These are phyloP conservation scores for Aspergillus clavatus DNA, from an alignment of 2,329 filamentous ascomycete genomes.

Conservation along the genomic window DNA sequence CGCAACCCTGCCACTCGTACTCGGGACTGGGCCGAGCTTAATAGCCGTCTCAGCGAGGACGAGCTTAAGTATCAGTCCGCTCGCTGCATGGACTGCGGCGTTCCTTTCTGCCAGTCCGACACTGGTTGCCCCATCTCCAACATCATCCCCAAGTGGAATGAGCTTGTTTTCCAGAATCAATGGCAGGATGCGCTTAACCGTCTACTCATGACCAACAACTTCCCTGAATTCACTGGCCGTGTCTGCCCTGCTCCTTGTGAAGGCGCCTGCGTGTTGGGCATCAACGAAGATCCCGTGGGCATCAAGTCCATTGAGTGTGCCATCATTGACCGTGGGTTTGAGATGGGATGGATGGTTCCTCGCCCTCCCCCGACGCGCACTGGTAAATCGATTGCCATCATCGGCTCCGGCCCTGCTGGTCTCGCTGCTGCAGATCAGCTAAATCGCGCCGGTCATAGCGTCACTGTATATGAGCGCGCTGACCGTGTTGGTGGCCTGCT, in stretches of 20 bases:
- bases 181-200: slow-evolving; percentile 91
- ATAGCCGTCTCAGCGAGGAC: slow-evolving; percentile 80
- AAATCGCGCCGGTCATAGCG: slow-evolving; percentile 82
- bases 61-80: slow-evolving; percentile 96
- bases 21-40: slow-evolving; percentile 92
- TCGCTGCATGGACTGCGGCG: slow-evolving; percentile 97
- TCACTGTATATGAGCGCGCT: slow-evolving; percentile 88
- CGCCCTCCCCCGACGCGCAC: slow-evolving; percentile 71
- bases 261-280: slow-evolving; percentile 90
- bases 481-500: slow-evolving; percentile 87
- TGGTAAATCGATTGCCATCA: slow-evolving; percentile 81
- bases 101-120: slow-evolving; percentile 96
- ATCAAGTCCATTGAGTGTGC: slow-evolving; percentile 99
- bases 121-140: slow-evolving; percentile 94
- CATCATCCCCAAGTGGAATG: slow-evolving; percentile 97
- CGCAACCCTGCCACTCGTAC: slow-evolving; percentile 75
- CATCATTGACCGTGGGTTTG: slow-evolving; percentile 94
- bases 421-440: slow-evolving; percentile 88
- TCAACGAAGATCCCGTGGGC: slow-evolving; percentile 93
- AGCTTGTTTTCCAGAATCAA: slow-evolving; percentile 67
- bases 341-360: slow-evolving; percentile 97
- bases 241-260: slow-evolving; percentile 96
- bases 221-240: slow-evolving; percentile 95
- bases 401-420: slow-evolving; percentile 89
- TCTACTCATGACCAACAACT: slow-evolving; percentile 95